Evolutionary conservation across 306 rosid genomes (phyloP).

Genomic region (Arachis stenosperma): DNA sequence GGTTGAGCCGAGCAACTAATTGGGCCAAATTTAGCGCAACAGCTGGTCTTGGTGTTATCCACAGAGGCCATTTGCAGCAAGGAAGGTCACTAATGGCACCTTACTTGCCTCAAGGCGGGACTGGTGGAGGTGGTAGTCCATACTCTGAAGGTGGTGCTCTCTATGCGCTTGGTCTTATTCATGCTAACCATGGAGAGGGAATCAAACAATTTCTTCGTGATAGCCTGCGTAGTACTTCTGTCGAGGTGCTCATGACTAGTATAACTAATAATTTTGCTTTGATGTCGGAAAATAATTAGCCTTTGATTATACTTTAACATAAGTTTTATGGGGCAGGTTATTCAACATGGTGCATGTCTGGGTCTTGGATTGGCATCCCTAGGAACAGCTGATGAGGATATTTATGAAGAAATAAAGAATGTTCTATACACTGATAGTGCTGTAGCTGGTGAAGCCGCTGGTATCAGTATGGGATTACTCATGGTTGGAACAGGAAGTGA

Average conservation of each 20-base stretch:
- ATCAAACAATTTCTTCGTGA: constrained; percentile 95
- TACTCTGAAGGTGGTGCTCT: constrained; percentile 98
- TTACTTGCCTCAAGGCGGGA: constrained; percentile 91
- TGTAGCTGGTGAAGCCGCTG: constrained; percentile 99
- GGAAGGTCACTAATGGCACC: constrained; percentile 99
- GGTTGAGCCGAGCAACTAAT: constrained; percentile 98
- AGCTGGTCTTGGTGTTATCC: constrained; percentile 97
- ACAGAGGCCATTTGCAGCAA: constrained; percentile 95
- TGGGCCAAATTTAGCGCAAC: constrained; percentile 99
- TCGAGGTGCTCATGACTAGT: constrained; percentile 67
- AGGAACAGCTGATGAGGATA: constrained; percentile 94
- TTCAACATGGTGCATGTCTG: constrained; percentile 97
- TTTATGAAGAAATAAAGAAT: constrained; percentile 82
- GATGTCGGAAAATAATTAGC: not conserved
- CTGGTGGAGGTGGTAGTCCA: constrained; percentile 96
- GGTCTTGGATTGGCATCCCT: constrained; percentile 97
- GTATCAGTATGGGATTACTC: constrained; percentile 95
- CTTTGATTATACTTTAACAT: constrained; percentile 29
- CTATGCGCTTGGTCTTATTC: constrained; percentile 95
- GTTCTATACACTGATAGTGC: constrained; percentile 96
- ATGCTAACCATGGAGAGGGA: constrained; percentile 98
- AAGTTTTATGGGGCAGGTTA: constrained; percentile 64
- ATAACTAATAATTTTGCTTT: constrained; percentile 18
- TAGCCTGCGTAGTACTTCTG: constrained; percentile 86
- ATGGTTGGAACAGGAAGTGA: constrained; percentile 99